Base-by-base conservation (phyloP, 768 basidiomycete species). In the Boletus sp. region DNA sequence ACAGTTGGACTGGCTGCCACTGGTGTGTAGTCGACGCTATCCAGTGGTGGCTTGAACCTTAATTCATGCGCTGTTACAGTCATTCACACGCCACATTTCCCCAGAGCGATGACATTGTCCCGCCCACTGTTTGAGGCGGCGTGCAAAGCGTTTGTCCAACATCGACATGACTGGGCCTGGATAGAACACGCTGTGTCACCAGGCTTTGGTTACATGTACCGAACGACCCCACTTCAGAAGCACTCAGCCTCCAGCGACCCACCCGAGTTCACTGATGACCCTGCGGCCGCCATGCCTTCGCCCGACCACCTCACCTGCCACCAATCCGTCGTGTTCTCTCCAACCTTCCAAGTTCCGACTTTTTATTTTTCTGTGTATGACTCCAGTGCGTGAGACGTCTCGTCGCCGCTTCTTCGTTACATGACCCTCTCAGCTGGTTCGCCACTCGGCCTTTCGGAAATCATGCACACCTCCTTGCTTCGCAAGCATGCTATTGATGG, bases 341-440 rank as follows among this genome's bases (percentile, higher is more conserved):
- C 85, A 10, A 87, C 88, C 0, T 96, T 87, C 66, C 82, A 79
- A 62, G 90, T 91, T 2, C 93, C 93, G 7, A 79, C 84, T 1
- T 87, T 96, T 64, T 94, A 93, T 72, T 93, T 95, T 70, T 79
- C 81, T 5, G 70, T 88, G 14, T 79, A 86, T 57, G 77, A 83
- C 61, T 68, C 78, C 42, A 81, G 93, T 93, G 65, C 68, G 91
- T 86, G 43, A 51, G 15, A 48, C 42, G 14, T 41, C 29, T 51
- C 45, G 55, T 49, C 56, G 30, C 47, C 56, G 42, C 61, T 49
- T 54, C 49, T 32, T 54, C 41, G 50, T 50, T 60, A 48, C 51
- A 65, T 54, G 50, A 56, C 30, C 9, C 53, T 42, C 55, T 23
- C 64, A 94, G 91, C 75, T 57, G 92, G 92, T 17, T 70, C 78